Base-by-base conservation (phyloP, 352 stramenopile species). In the Hyaloperonospora brassicae region DNA sequence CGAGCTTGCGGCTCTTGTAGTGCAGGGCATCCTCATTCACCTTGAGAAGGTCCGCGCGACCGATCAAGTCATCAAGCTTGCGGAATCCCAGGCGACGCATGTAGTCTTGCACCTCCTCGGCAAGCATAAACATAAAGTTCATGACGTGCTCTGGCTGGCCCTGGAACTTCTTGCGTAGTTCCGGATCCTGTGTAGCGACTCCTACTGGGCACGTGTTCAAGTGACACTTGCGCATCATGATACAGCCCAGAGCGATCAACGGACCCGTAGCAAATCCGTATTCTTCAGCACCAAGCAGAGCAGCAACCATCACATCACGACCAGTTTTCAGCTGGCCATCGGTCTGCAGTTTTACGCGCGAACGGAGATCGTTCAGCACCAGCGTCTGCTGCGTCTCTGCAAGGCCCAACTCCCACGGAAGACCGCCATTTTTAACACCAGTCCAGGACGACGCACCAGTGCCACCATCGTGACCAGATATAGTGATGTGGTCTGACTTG, bases 191-290 rank as follows among this genome's bases (percentile, higher is more conserved):
- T 4, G 95, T 98, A n/a, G 95, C 95, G 62, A 98, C 91, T 52
- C 95, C 95, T n/a, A 98, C 95, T 23, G 95, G 95, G 69, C 95
- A 98, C 10, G 94, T 98, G 73, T 98, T 98, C 60, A 98, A 79
- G 73, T 98, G 95, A 63, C 86, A 95, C 68, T 98, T 98, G 49
- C 94, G 79, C 93, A 98, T 98, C 95, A 98, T 98, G 57, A 98
- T 98, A 65, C 95, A 98, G 40, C 95, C 94, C 55, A 98, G 87
- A 34, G 93, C 88, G 63, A 98, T 98, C 12, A 98, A 70, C 24
- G 93, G 93, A 51, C 84, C 90, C 11, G 93, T 98, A 8, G 87
- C 86, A 62, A 98, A 98, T n/a, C 91, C 94, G 52, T 89, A 98
- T 77, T 98, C 95, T 72, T 98, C 95, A 43, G 95, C 95, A 60